A percentile compares a stretch with the other conserved stretches of the same genome.
phyloP scores from a whole-genome alignment of 108 stramenopile species.

The Bacterosira constricta region DNA sequence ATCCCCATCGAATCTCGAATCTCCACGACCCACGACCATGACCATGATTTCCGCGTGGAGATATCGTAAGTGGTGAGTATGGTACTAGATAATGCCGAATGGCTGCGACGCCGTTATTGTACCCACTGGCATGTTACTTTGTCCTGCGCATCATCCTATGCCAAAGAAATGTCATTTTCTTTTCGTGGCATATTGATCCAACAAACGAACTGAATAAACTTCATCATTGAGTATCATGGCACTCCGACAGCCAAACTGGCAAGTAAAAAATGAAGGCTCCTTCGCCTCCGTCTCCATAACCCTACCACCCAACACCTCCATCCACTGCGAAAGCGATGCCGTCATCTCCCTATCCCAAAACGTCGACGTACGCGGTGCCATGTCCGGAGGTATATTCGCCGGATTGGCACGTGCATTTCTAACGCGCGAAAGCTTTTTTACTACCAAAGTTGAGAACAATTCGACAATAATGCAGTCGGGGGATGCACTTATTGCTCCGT shows the following conservation, averaged over 20 bases:
- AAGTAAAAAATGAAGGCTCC: conserved; percentile 17
- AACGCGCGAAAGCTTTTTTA: conserved; percentile 18
- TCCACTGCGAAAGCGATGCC: conserved; percentile 23
- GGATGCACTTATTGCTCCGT: conserved; percentile 17
- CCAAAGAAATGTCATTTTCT: too few relatives aligned
- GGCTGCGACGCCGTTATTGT: too few relatives aligned
- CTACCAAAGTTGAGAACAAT: conserved; percentile 5
- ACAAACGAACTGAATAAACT: too few relatives aligned
- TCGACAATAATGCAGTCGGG: background rate
- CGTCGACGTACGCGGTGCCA: conserved; percentile 6
- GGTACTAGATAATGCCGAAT: too few relatives aligned
- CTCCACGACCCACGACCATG: too few relatives aligned
- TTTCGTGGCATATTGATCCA: too few relatives aligned
- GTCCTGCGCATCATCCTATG: too few relatives aligned
- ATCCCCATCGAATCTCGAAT: too few relatives aligned
- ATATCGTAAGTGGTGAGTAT: too few relatives aligned
- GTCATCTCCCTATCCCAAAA: conserved; percentile 5
- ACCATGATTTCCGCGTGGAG: too few relatives aligned
- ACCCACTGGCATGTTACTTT: too few relatives aligned
- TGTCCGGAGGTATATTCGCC: conserved; percentile 8
- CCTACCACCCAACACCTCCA: background rate
- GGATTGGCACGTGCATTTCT: conserved; percentile 16
- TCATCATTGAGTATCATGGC: too few relatives aligned
- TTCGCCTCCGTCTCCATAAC: conserved; percentile 16
- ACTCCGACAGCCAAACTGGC: conserved; percentile 4